Conservation (phyloP, 2,329 filamentous ascomycete species). For the Bimuria novae-zelandiae region DNA sequence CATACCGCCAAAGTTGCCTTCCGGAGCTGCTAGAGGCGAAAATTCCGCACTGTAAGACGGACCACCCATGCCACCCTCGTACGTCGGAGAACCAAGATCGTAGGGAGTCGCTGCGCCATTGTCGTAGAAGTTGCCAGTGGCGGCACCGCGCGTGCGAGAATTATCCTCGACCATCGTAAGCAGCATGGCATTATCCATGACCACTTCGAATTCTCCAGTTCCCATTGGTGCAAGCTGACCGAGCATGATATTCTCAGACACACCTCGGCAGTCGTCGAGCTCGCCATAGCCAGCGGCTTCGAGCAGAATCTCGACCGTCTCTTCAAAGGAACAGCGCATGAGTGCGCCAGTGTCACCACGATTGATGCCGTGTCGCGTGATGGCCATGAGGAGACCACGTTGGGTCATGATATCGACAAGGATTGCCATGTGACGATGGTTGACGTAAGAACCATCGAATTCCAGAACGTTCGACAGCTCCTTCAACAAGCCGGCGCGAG, state of each 20-base stretch:
- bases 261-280: constrained; percentile 95
- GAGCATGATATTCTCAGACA: constrained; percentile 98
- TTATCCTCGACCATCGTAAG: constrained; percentile 95
- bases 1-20: constrained; percentile 60
- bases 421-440: constrained; percentile 94
- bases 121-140: constrained; percentile 71
- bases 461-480: constrained; percentile 92
- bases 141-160: constrained; percentile 70
- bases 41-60: constrained; percentile 64
- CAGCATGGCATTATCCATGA: constrained; percentile 92
- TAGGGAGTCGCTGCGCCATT: constrained; percentile 93
- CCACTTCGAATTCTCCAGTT: constrained; percentile 92
- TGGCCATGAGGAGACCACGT: constrained; percentile 89
- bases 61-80: constrained; percentile 65
- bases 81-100: constrained; percentile 70
- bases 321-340: constrained; percentile 99
- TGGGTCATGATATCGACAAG: constrained; percentile 98
- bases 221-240: constrained; percentile 97
- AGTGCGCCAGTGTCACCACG: constrained; percentile 95
- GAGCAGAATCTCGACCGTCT: constrained; percentile 96
- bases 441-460: constrained; percentile 99
- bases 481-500: constrained; percentile 80
- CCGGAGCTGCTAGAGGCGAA: constrained; percentile 76
- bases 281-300: constrained; percentile 95
- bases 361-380: constrained; percentile 98